A percentile compares a stretch with the other conserved stretches of the same genome.
phyloP scores from a whole-genome alignment of 2,329 filamentous ascomycete species.

The Aquanectria penicillioides region DNA sequence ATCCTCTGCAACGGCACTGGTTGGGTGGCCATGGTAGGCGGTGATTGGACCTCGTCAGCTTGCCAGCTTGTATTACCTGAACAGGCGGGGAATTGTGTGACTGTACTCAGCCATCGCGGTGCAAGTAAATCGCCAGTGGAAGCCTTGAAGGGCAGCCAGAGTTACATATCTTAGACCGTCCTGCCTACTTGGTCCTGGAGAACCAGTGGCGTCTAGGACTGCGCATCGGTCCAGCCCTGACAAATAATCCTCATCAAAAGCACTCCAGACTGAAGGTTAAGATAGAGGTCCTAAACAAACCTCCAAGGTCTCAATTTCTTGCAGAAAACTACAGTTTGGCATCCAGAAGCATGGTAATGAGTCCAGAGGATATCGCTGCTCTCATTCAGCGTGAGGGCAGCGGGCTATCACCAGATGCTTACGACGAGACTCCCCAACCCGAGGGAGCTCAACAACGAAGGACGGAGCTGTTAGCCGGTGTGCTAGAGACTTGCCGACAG shows the following conservation, averaged over 20 bases:
- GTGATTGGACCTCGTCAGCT: slow-evolving; percentile 14
- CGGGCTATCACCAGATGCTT: slow-evolving; percentile 35
- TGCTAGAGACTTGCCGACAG: slow-evolving; percentile 52
- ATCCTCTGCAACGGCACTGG: background rate
- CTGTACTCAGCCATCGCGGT: background rate
- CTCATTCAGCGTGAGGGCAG: slow-evolving; percentile 49
- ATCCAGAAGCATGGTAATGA: slow-evolving; percentile 37
- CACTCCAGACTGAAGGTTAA: background rate
- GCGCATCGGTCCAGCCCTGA: slow-evolving; percentile 2
- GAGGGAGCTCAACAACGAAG: slow-evolving; percentile 36
- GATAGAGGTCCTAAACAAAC: no score
- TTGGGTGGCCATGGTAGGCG: slow-evolving; percentile 8
- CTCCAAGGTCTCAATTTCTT: no score
- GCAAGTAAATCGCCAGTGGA: background rate
- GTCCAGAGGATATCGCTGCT: slow-evolving; percentile 49
- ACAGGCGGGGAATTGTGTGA: background rate
- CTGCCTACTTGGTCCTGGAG: background rate
- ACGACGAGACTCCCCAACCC: slow-evolving; percentile 41
- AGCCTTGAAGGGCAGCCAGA: background rate
- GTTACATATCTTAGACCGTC: background rate
- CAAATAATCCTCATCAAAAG: slow-evolving; percentile 15
- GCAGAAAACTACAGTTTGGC: no score
- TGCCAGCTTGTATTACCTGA: slow-evolving; percentile 6
- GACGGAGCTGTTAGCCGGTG: slow-evolving; percentile 47
- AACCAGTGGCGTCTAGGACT: slow-evolving; percentile 5